Percentiles rank a stretch among this genome's conserved stretches.
Conservation (phyloP, 1,284 basidiomycete species). For the Cystobasidium sp. region DNA sequence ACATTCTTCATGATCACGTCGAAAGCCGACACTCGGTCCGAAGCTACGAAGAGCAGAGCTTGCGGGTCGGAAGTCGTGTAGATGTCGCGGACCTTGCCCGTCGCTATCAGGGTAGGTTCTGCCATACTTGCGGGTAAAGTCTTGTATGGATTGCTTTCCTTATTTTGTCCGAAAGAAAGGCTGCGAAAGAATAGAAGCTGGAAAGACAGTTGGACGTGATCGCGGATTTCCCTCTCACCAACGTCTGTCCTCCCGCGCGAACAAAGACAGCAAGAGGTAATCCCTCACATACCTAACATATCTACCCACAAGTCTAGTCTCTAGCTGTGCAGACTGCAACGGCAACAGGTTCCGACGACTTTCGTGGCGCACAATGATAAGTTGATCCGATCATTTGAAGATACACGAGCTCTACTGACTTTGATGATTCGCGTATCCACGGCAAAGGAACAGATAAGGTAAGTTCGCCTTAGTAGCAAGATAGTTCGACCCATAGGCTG, state of each 20-base stretch:
- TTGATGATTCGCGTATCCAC: constrained; percentile 15
- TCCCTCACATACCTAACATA: no score
- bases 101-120: constrained; percentile 66
- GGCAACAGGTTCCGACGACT: background rate
- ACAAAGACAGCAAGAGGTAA: no score
- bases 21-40: constrained; percentile 94
- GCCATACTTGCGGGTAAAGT: background rate
- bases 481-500: background rate
- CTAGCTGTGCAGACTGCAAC: background rate
- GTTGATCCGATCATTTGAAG: constrained; percentile 5
- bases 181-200: no score
- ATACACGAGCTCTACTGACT: background rate
- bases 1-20: constrained; percentile 93
- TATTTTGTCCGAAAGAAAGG: no score
- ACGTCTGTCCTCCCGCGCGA: background rate
- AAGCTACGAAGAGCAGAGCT: constrained; percentile 87
- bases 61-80: constrained; percentile 70
- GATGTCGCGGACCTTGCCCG: constrained; percentile 92
- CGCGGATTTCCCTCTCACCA: constrained; percentile 12
- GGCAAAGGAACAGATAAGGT: constrained; percentile 44
- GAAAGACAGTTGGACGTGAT: background rate
- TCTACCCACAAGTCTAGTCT: no score
- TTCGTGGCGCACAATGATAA: constrained; percentile 27
- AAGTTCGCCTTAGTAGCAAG: background rate
- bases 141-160: background rate